Percentiles rank a stretch among this genome's conserved stretches.
phyloP scores from a whole-genome alignment of 345 rosid genomes.

The Boechera divaricarpa region DNA sequence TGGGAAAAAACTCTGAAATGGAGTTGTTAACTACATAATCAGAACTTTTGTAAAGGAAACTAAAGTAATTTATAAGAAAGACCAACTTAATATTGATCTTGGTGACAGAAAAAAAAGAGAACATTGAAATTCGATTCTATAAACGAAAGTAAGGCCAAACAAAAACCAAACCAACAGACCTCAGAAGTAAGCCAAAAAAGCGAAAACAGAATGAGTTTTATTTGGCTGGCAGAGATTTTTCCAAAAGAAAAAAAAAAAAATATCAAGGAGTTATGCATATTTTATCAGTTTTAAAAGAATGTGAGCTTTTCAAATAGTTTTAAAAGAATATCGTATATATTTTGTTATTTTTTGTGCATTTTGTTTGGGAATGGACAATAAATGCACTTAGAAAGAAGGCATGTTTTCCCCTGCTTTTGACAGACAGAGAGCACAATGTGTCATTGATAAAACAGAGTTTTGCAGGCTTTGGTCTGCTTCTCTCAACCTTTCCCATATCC shows the following conservation, averaged over 20 bases:
- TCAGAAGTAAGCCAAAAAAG: conserved; percentile 8
- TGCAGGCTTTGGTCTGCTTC: conserved; percentile 43
- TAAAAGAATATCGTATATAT: background rate
- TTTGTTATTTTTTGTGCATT: background rate
- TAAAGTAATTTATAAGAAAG: background rate
- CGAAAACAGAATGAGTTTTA: conserved; percentile 26
- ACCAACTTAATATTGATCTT: background rate
- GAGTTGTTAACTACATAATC: background rate
- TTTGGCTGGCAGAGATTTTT: conserved; percentile 17
- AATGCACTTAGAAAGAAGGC: conserved; percentile 33
- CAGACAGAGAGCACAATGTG: conserved; percentile 42
- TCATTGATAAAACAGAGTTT: conserved; percentile 42
- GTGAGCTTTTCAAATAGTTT: conserved; percentile 1
- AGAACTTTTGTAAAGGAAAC: background rate
- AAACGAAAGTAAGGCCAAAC: conserved; percentile 14
- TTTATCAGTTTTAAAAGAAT: background rate
- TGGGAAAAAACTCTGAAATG: background rate
- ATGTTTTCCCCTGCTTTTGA: conserved; percentile 1
- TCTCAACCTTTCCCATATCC: background rate
- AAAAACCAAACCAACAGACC: conserved; percentile 18
- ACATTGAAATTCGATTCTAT: conserved; percentile 7
- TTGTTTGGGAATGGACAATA: conserved; percentile 23
- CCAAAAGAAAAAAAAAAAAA: background rate
- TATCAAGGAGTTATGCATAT: background rate
- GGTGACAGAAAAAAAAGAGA: background rate